Evolutionary conservation across 1,284 basidiomycete species (phyloP).

Genomic region (Microstroma glucosiphilum): DNA sequence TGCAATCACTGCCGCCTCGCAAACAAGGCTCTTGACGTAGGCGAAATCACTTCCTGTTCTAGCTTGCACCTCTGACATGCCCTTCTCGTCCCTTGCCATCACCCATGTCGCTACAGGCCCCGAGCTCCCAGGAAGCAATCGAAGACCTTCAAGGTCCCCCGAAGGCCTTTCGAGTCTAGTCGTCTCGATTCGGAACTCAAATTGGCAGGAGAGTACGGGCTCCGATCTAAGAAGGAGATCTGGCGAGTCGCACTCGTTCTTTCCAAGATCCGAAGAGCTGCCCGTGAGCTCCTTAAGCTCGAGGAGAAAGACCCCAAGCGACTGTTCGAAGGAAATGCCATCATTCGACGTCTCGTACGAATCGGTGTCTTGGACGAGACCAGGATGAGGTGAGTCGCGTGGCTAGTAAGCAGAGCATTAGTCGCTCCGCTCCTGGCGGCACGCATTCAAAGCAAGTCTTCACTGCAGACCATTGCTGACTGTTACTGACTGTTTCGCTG

Average conservation of each 20-base stretch:
- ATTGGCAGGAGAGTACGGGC: constrained; percentile 99
- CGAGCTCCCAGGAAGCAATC: constrained; percentile 47
- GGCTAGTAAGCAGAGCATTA: neutral
- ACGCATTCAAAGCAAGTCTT: neutral
- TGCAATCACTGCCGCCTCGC: too few species aligned
- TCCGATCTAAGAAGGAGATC: constrained; percentile 99
- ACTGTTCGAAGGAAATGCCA: constrained; percentile 97
- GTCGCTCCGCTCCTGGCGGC: neutral
- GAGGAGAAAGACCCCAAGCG: constrained; percentile 99
- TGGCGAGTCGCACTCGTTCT: constrained; percentile 89
- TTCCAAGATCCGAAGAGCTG: constrained; percentile 99
- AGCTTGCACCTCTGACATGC: too few species aligned
- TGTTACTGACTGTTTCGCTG: neutral
- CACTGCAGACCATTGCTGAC: neutral
- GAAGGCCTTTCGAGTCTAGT: constrained; percentile 92
- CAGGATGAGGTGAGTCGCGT: constrained; percentile 63
- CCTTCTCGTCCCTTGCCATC: too few species aligned
- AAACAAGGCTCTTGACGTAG: too few species aligned
- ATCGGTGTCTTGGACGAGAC: constrained; percentile 99
- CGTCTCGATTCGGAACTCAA: constrained; percentile 98
- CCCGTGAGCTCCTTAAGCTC: constrained; percentile 99
- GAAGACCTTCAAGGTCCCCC: constrained; percentile 66
- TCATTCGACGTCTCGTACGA: constrained; percentile 96
- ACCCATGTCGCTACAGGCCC: constrained; percentile 17
- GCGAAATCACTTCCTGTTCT: too few species aligned